Percentiles rank a stretch among this genome's conserved stretches.
phyloP scores from a whole-genome alignment of 2,329 filamentous ascomycete species.

The Aspergillus neoniger region DNA sequence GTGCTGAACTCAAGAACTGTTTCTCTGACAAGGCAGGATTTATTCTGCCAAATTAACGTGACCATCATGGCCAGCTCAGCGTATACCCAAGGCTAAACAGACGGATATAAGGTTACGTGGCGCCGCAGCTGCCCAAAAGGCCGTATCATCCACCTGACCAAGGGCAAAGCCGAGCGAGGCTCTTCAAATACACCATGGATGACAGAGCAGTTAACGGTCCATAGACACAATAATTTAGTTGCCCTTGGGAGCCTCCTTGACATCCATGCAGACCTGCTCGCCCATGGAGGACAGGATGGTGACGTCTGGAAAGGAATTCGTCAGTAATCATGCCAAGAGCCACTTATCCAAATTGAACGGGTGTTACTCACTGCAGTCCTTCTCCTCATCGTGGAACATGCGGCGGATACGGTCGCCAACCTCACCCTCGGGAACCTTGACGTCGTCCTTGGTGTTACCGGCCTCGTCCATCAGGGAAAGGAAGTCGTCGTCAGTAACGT shows the following conservation, averaged over 20 bases:
- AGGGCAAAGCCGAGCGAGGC: slow-evolving; percentile 29
- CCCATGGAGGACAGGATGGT: slow-evolving; percentile 94
- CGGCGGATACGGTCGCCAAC: slow-evolving; percentile 81
- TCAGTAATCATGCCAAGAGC: background rate
- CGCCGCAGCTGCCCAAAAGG: slow-evolving; percentile 30
- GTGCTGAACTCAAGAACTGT: slow-evolving; percentile 37
- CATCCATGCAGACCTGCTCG: slow-evolving; percentile 88
- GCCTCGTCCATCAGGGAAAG: slow-evolving; percentile 89
- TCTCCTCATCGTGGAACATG: slow-evolving; percentile 79
- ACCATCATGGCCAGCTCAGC: slow-evolving; percentile 35
- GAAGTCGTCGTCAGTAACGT: slow-evolving; percentile 92
- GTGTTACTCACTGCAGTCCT: slow-evolving; percentile 82
- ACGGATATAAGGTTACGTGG: slow-evolving; percentile 27
- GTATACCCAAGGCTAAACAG: slow-evolving; percentile 37
- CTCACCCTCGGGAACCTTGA: slow-evolving; percentile 88
- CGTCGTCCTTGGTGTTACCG: slow-evolving; percentile 89
- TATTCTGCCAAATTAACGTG: slow-evolving; percentile 38
- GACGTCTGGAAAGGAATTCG: slow-evolving; percentile 63
- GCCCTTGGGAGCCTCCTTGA: slow-evolving; percentile 76
- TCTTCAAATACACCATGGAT: slow-evolving; percentile 33
- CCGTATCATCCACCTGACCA: slow-evolving; percentile 30
- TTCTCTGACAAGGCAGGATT: slow-evolving; percentile 33
- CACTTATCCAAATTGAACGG: background rate
- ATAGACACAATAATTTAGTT: slow-evolving; percentile 25
- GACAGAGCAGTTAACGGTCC: slow-evolving; percentile 32